Evolutionary conservation across 1,139 yeast genomes (phyloP), one percentile per base, ranked within the genome.

Genomic region (Debaryomyces singareniensis): DNA sequence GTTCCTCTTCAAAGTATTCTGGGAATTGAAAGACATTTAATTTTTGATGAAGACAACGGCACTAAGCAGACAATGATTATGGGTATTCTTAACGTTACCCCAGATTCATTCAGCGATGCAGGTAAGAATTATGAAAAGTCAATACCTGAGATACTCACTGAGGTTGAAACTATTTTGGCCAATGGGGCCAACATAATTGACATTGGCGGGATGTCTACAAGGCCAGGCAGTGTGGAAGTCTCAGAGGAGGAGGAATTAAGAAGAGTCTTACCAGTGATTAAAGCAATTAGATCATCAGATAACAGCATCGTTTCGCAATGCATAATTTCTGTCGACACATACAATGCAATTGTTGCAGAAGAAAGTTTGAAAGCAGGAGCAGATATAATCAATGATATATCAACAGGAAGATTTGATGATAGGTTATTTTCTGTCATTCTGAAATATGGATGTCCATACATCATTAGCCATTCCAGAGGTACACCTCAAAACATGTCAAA

Each of bases 31-130:
- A 54, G 52, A 30, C 55, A 57, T 12, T 39, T 72, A 20, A 47
- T 50, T 29, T 71, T 70, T 42, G 75, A 71, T 32, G 55, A 51
- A 29, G 35, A 51, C 14, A 43, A 53, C 25, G 43, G 56, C 26
- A 51, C 56, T 13, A 55, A 63, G 13, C 50, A 54, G 12, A 76
- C 84, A 0, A 48, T 60, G 26, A 54, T 87, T 29, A 91, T 91
- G 98, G 95, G 89, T 1, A 79, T 91, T 28, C 54, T 91, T 35
- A 91, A 91, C 47, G 71, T 82, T 13, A 91, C 98, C 0, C 96
- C 97, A 0, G 97, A 93, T 51, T 87, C 96, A 0, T 91, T 91
- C 48, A 85, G 96, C 30, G 98, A 93, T 54, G 97, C 95, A 1
- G 89, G 94, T 0, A 10, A 16, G 15, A n/a, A 27, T 5, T 13